Evolutionary conservation across 2,329 filamentous ascomycete species (phyloP), one percentile per base, ranked within the genome.

Genomic region (Venturiaceae sp.): DNA sequence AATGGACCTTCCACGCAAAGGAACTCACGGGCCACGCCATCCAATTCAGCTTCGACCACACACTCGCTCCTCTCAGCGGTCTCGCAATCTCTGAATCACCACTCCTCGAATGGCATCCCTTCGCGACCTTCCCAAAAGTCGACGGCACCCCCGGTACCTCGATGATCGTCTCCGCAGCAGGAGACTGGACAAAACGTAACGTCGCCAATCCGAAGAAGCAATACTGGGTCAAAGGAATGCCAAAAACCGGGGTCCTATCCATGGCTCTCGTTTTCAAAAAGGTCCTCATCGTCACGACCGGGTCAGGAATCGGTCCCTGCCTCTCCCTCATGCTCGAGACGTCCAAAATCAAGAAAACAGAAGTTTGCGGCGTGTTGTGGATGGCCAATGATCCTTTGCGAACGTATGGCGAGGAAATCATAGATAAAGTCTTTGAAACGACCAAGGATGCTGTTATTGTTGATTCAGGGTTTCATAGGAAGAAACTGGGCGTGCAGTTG

Each of bases 21-120:
- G 74, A 79, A 3, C 81, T 94, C 19, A 92, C 88, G 0, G 69
- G 79, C 23, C 88, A 92, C 71, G 88, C 88, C 39, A 75, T 89
- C 32, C 82, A 85, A 41, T 80, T 94, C 21, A 82, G 86, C 67
- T 69, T 68, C 60, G 60, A 64, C 5, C 58, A 69, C 39, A 53
- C 28, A 13, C 57, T 71, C 32, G 63, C 63, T 0, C 66, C 64
- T n/a, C 69, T 71, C 63, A 67, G 66, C 16, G 69, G 66, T 23
- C 58, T 72, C 0, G 64, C 60, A 9, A 66, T 72, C 8, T 69
- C 67, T 1, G 61, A 63, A 7, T 62, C 63, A 1, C 70, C 71
- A 0, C 59, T 69, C 4, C 47, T 55, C 7, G 69, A 72, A 61
- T 72, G 69, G 68, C 71, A 72, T 54, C 68, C 69, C 0, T 72